These are phyloP conservation scores for Petunia hybrid DNA, from an alignment of 305 asterid species.

Conservation along the genomic window DNA sequence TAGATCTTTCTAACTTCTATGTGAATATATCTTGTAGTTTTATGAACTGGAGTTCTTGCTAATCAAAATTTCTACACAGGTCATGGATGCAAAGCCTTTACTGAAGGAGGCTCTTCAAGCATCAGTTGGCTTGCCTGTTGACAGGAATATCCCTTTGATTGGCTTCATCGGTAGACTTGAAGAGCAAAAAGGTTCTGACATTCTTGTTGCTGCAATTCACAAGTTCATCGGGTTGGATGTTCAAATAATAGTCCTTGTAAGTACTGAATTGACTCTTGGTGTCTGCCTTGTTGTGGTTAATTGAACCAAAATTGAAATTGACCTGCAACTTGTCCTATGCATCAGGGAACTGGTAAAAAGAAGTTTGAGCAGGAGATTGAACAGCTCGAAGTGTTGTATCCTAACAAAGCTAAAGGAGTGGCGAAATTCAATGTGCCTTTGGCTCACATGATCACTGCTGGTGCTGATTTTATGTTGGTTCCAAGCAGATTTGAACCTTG, in stretches of 20 bases:
- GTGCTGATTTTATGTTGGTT: conserved; percentile 80
- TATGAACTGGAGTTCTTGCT: neutral
- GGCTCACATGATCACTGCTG: conserved; percentile 88
- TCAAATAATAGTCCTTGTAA: conserved; percentile 89
- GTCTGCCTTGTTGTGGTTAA: neutral
- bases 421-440: conserved; percentile 82
- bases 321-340: conserved; percentile 4
- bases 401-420: conserved; percentile 80
- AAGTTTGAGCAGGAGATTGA: conserved; percentile 75
- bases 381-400: conserved; percentile 81
- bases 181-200: conserved; percentile 93
- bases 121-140: conserved; percentile 79
- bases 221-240: conserved; percentile 69
- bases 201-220: conserved; percentile 81
- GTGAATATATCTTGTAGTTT: neutral
- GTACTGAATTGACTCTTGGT: conserved; percentile 35
- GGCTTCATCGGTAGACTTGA: conserved; percentile 97
- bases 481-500: conserved; percentile 97
- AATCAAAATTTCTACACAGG: conserved; percentile 47
- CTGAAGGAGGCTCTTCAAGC: conserved; percentile 94
- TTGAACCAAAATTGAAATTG: neutral
- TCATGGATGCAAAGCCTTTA: conserved; percentile 74
- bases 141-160: conserved; percentile 71
- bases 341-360: conserved; percentile 93
- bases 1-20: neutral